Conservation (phyloP, 1,284 basidiomycete genomes). For the Lignosus rhinocerotis region DNA sequence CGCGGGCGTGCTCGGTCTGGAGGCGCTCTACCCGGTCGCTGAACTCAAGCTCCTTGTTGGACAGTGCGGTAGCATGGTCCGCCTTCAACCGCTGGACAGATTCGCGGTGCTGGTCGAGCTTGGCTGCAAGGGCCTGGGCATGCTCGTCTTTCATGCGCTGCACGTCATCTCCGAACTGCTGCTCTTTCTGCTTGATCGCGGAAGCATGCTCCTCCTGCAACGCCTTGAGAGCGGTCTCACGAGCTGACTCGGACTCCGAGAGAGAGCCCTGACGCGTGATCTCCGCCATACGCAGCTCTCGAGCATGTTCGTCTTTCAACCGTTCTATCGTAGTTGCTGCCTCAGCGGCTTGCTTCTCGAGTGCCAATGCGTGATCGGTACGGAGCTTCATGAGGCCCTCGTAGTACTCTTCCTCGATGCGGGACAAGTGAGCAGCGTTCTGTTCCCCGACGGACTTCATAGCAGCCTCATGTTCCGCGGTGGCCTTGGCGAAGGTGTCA, state of each 20-base stretch:
- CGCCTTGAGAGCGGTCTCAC: slow-evolving; percentile 54
- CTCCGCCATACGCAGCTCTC: slow-evolving; percentile 66
- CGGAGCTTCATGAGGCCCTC: slow-evolving; percentile 73
- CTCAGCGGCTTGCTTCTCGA: slow-evolving; percentile 62
- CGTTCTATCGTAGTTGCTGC: slow-evolving; percentile 60
- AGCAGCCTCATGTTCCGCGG: slow-evolving; percentile 53
- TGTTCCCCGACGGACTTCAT: slow-evolving; percentile 64
- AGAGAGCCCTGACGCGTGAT: slow-evolving; percentile 73
- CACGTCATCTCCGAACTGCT: slow-evolving; percentile 59
- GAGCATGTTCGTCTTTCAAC: slow-evolving; percentile 70
- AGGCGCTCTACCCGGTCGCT: slow-evolving; percentile 60
- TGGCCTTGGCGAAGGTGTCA: slow-evolving; percentile 47
- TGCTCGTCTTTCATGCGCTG: slow-evolving; percentile 67
- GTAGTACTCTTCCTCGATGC: slow-evolving; percentile 79
- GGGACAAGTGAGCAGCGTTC: slow-evolving; percentile 52
- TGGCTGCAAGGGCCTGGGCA: slow-evolving; percentile 47
- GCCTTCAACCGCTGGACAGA: slow-evolving; percentile 43
- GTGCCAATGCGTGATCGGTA: slow-evolving; percentile 60
- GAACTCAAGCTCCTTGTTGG: slow-evolving; percentile 61
- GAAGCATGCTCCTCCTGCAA: slow-evolving; percentile 69
- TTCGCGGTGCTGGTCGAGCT: slow-evolving; percentile 57
- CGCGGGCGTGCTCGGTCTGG: slow-evolving; percentile 54
- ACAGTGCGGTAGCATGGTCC: slow-evolving; percentile 59
- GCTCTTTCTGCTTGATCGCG: slow-evolving; percentile 65
- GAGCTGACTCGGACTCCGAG: slow-evolving; percentile 70